Evolutionary conservation across 2,329 filamentous ascomycete genomes (phyloP).

Genomic region (Ampelomyces quisqualis): DNA sequence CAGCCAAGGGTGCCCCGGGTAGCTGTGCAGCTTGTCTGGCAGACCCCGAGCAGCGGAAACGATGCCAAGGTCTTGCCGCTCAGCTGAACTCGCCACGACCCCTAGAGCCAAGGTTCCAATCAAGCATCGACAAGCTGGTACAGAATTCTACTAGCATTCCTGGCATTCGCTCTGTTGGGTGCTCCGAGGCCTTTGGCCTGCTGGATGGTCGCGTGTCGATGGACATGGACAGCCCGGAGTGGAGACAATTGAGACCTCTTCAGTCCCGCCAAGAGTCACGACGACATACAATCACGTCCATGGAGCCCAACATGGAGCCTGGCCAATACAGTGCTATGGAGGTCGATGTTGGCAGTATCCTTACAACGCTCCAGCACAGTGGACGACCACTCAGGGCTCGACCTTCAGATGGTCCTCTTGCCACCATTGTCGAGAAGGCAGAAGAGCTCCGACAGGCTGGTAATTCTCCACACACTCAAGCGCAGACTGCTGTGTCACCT

Average conservation of each 20-base stretch:
- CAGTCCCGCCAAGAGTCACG: constrained; percentile 12
- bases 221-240: constrained; percentile 34
- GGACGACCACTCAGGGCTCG: constrained; percentile 31
- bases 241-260: constrained; percentile 35
- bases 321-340: constrained; percentile 42
- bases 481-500: constrained; percentile 4
- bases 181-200: constrained; percentile 42
- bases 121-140: constrained; percentile 16
- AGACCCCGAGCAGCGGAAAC: constrained; percentile 38
- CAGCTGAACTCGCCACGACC: constrained; percentile 28
- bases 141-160: constrained; percentile 12
- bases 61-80: constrained; percentile 37
- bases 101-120: constrained; percentile 32
- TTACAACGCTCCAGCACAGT: constrained; percentile 39
- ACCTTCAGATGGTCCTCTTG: constrained; percentile 33
- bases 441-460: constrained; percentile 28
- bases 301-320: constrained; percentile 27
- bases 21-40: constrained; percentile 39
- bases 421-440: constrained; percentile 31
- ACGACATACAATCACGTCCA: constrained; percentile 26
- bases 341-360: constrained; percentile 40
- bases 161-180: constrained; percentile 32
- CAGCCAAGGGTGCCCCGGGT: constrained; percentile 28
- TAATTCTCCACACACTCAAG: constrained; percentile 18
- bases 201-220: constrained; percentile 38